Base-by-base conservation (phyloP, 176 grass and related monocot genomes). In the Bonia amplexicaulis region DNA sequence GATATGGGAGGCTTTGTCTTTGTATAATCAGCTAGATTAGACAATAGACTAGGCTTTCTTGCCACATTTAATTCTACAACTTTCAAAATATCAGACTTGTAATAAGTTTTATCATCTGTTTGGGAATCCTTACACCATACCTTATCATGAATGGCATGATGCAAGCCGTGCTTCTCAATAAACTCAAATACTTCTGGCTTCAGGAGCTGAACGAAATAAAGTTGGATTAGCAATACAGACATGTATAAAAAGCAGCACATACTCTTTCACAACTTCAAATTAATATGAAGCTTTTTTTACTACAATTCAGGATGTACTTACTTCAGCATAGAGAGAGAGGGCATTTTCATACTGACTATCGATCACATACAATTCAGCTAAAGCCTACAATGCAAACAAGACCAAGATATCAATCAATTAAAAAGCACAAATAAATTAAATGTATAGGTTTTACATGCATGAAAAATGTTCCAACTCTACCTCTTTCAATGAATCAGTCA, bases 141-240 rank as follows among this genome's bases (percentile, higher is more conserved):
- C 96, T 96, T 94, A 57, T 94, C 88, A 89, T 89, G 90, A 88
- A 96, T 84, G 27, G 85, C 82, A 81, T 92, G 88, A 82, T 96
- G 85, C 78, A 99, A 86, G 61, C 49, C 88, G 54, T 96, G 89
- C 76, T 96, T 99, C 80, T 94, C 93, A 51, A 99, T 96, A 74
- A 94, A 99, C 46, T 89, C 80, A 23, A 99, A 99, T 71, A 99
- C 89, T 69, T 93, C 89, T 76, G 91, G 91, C 81, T 94, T 99
- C 71, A 86, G 67, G 61, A 99, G 88, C 96, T 99, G 90, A 66
- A 87, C 10, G 16, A 63, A 87, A 87, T 12, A 6, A 44, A 9
- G 6, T 47, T 75, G 7, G 35, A 52, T 87, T 69, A 87, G 49
- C 73, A 71, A 70, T 69, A 47, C 40, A 87, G 51, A 62, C 23